Evolutionary conservation across 805 yeast genomes (phyloP).

Genomic region (Candida lessepsii): DNA sequence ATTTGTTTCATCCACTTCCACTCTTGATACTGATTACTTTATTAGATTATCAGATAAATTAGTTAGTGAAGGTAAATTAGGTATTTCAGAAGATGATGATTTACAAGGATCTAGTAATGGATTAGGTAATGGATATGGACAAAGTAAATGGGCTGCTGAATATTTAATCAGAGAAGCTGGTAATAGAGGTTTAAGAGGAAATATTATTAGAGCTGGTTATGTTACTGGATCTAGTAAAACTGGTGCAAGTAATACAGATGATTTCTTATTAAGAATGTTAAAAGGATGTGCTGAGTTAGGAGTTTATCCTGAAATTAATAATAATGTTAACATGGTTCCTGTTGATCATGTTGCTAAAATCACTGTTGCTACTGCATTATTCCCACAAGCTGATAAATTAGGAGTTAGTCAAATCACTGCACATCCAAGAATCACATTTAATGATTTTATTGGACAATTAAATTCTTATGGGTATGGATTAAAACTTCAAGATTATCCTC

Average conservation of each 20-base stretch:
- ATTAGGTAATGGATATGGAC: conserved; percentile 92
- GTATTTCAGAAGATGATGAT: conserved; percentile 81
- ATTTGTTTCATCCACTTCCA: conserved; percentile 95
- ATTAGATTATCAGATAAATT: conserved; percentile 73
- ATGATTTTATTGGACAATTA: conserved; percentile 67
- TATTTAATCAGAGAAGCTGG: conserved; percentile 87
- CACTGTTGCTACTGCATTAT: conserved; percentile 77
- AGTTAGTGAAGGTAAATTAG: conserved; percentile 60
- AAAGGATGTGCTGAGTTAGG: conserved; percentile 94
- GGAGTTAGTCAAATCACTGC: conserved; percentile 95
- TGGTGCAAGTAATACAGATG: conserved; percentile 95
- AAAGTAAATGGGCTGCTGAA: conserved; percentile 97
- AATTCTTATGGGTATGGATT: conserved; percentile 71
- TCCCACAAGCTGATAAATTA: conserved; percentile 60
- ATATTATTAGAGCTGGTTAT: conserved; percentile 93
- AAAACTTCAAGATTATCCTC: conserved; percentile 59
- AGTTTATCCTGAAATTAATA: conserved; percentile 76
- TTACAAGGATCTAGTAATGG: conserved; percentile 79
- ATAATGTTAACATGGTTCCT: conserved; percentile 93
- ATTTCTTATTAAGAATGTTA: conserved; percentile 88
- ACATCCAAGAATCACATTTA: conserved; percentile 86
- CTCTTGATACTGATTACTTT: conserved; percentile 81
- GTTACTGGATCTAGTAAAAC: conserved; percentile 81
- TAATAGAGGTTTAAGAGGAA: conserved; percentile 78
- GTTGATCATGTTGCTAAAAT: conserved; percentile 97